Conservation (phyloP, 108 stramenopile species). For the Cyclostephanos tholiformis region DNA sequence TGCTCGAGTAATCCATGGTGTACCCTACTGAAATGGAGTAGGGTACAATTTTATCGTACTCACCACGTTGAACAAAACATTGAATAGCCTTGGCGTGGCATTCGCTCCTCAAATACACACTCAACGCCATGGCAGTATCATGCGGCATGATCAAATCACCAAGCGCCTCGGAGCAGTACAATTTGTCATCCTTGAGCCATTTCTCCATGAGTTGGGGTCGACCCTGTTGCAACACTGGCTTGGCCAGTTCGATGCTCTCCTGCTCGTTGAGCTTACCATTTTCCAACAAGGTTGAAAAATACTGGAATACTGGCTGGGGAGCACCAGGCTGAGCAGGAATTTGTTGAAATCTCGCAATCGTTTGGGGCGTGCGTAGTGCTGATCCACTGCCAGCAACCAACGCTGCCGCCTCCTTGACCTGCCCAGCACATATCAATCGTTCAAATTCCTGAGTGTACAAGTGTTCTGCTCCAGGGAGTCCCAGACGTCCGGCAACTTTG, state of each 20-base stretch:
- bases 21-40: slow-evolving; percentile 96
- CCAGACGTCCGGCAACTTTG: slow-evolving; percentile 92
- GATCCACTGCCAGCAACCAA: slow-evolving; percentile 89
- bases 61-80: slow-evolving; percentile 98
- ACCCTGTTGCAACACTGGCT: slow-evolving; percentile 95
- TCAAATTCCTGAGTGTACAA: slow-evolving; percentile 95
- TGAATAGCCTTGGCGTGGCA: slow-evolving; percentile 98
- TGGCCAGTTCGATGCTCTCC: slow-evolving; percentile 98
- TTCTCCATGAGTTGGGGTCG: slow-evolving; percentile 97
- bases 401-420: slow-evolving; percentile 92
- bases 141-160: slow-evolving; percentile 96
- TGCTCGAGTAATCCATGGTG: slow-evolving; percentile 93
- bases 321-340: slow-evolving; percentile 95
- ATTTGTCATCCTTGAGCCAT: slow-evolving; percentile 98
- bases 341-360: slow-evolving; percentile 97
- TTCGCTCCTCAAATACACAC: slow-evolving; percentile 95
- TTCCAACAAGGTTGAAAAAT: slow-evolving; percentile 97
- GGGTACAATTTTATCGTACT: slow-evolving; percentile 99
- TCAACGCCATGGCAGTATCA: slow-evolving; percentile 97
- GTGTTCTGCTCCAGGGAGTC: slow-evolving; percentile 97
- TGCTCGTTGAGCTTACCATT: slow-evolving; percentile 93
- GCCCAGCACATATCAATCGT: slow-evolving; percentile 84
- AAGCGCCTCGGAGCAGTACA: slow-evolving; percentile 91
- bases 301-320: slow-evolving; percentile 97
- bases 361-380: slow-evolving; percentile 95